Evolutionary conservation across 1,284 basidiomycete genomes (phyloP), one percentile per base, ranked within the genome.

Genomic region (Thecaphora frezii): DNA sequence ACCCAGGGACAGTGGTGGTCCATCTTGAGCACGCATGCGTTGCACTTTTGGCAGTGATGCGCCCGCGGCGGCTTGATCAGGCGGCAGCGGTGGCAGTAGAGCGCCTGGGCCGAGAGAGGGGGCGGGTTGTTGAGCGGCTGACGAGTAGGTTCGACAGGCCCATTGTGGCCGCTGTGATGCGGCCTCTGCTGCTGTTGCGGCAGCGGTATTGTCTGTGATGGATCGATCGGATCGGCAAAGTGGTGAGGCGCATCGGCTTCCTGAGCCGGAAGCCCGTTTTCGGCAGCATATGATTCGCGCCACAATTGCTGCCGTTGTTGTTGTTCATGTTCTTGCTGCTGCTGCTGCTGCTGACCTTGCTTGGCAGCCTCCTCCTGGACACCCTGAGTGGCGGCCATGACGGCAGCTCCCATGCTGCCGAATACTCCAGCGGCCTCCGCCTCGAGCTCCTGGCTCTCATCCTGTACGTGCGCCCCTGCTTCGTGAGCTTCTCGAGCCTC

Each of bases 31-130:
- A 89, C 83, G 71, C 88, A 89, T 82, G 87, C 69, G 14, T 86
- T 88, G 81, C 88, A 90, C 23, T 81, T 80, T 18, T 87, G 81
- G 80, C 89, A 91, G 80, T 90, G 89, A 77, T 91, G 89, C 9
- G 87, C 81, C 38, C 89, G 78, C 55, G 84, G 83, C 0, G 89
- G 89, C 73, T 89, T 89, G 37, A 87, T 78, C 25, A 87, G 81
- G 14, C 80, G 55, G 58, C 78, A 78, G 21, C 72, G 63, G 53
- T 73, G 61, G 64, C 78, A 79, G 61, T 76, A 79, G 21, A 52
- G 53, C 4, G 57, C 48, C 12, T 48, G 46, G 12, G 62, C 24
- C n/a, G 54, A 60, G 23, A 64, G 59, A 9, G 55, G 64, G 0
- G 56, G 58, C 18, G 53, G 58, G 28, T 54, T 50, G 54, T 64